Evolutionary conservation across 768 basidiomycete genomes (phyloP), one percentile per base, ranked within the genome.

Genomic region (Termitomyces eurrhizus): DNA sequence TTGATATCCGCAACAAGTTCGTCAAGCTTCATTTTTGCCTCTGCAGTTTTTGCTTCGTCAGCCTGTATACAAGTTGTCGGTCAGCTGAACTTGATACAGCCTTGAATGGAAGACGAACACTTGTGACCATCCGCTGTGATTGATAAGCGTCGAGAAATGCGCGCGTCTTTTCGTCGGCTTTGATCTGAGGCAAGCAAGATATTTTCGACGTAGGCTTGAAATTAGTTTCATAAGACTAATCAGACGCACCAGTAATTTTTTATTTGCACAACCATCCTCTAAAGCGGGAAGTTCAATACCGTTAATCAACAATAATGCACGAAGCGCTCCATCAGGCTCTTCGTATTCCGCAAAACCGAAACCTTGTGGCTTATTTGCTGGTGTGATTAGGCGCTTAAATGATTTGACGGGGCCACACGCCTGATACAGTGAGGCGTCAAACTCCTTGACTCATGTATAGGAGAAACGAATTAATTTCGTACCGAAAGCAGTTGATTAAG

Each of bases 291-390:
- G 64, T 63, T 83, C 82, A 24, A 83, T 74, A 33, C 75, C 75
- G 61, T 82, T 81, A 60, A 83, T 67, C 21, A 82, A 64, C 46
- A 87, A 66, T 46, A 82, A 59, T 4, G 82, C 92, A 62, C 95
- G 82, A 62, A 95, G 74, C 4, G 97, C 95, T 62, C 89, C 87
- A 70, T 95, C 92, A 14, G 96, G 93, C 57, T 95, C 95, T 70
- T 95, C 92, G 70, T 85, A 98, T 72, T 96, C 92, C 52, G 93
- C 96, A 74, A 98, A 99, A 11, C 95, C 97, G 70, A 98, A 98
- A 3, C 93, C 94, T 77, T 95, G 92, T 7, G 95, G 91, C 72
- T 95, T 93, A 68, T 95, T 93, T 18, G 91, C 88, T 29, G 94
- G 92, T 2, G 94, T 95, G 50, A 92, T 91, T 26, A 95, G 86